Base-by-base conservation (phyloP, 73 alveolate species). In the Paraurostyla sp. region DNA sequence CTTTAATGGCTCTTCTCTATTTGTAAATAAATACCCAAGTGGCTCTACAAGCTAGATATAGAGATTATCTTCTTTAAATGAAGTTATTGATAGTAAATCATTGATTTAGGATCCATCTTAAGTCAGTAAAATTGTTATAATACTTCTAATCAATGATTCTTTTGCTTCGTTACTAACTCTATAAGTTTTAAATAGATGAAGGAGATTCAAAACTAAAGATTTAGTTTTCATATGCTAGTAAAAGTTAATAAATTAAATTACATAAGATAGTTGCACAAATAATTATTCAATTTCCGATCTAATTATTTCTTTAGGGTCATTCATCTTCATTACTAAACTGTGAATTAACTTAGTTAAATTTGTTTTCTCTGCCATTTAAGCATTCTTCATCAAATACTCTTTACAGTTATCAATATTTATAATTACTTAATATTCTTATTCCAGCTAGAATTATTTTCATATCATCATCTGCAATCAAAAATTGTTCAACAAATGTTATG, bases 291-390 rank as follows among this genome's bases (percentile, higher is more conserved):
- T 73, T 43, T 73, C 87, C 7, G 32, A 4, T 50, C 87, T 73
- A 3, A 73, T 50, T 4, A 73, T 50, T 45, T 73, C 87, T 30
- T 73, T 73, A n/a, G 87, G 87, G 46, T 73, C 87, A 73, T 73
- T 73, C 68, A 73, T 45, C 46, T 73, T 73, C 73, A 73, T 73
- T 11, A 73, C 46, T n/a, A 73, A 29, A 7, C 60, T 27, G 27
- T 73, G 87, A 18, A 73, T 73, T 22, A 73, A 50, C 33, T 50
- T 73, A 6, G 87, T 73, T n/a, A 73, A 18, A 73, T 73, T 73
- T 11, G 87, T 73, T 30, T 73, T 73, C 87, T 73, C 87, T 16
- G 87, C 87, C 87, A 73, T 73, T 29, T 73, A 50, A 23, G 87
- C 68, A 30, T 73, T 73, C 71, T 36, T 73, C 87, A 73, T 73